phyloP scores from a whole-genome alignment of 768 basidiomycete genomes.

The Russula ochroleuca region DNA sequence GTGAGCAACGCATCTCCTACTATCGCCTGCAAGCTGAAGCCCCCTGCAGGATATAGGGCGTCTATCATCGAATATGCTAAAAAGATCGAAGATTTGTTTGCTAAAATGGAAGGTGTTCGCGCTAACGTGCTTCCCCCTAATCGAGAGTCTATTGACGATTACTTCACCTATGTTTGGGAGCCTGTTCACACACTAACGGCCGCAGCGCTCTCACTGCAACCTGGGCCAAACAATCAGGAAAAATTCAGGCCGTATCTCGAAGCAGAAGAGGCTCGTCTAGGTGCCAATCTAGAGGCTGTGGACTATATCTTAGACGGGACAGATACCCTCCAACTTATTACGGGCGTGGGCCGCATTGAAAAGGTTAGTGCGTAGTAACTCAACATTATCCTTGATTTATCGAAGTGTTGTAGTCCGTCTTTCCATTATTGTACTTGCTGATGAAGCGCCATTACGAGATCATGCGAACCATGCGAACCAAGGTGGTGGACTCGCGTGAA shows the following conservation, averaged over 20 bases:
- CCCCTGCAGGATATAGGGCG: constrained; percentile 8
- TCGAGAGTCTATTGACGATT: neutral
- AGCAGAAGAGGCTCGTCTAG: constrained; percentile 31
- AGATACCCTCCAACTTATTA: constrained; percentile 32
- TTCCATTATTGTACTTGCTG: constrained; percentile 23
- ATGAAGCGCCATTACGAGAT: constrained; percentile 27
- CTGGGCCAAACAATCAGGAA: neutral
- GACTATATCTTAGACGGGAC: constrained; percentile 32
- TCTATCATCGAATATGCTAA: constrained; percentile 22
- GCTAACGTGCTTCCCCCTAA: constrained; percentile 15
- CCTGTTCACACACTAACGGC: constrained; percentile 8
- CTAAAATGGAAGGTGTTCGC: constrained; percentile 22
- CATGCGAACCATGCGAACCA: constrained; percentile 15
- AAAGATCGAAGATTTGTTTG: constrained; percentile 17
- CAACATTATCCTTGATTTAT: neutral
- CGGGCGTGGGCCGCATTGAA: constrained; percentile 32
- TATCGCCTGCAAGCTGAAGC: neutral
- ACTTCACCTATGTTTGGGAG: constrained; percentile 5
- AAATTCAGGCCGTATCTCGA: constrained; percentile 29
- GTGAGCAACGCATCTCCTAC: neutral
- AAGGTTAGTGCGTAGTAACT: constrained; percentile 24
- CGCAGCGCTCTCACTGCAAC: neutral
- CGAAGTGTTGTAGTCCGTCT: constrained; percentile 4
- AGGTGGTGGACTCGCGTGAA: constrained; percentile 12
- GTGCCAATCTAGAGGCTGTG: constrained; percentile 29